Conservation (phyloP, 495 filamentous ascomycete genomes). For the Penicillium coffeae region DNA sequence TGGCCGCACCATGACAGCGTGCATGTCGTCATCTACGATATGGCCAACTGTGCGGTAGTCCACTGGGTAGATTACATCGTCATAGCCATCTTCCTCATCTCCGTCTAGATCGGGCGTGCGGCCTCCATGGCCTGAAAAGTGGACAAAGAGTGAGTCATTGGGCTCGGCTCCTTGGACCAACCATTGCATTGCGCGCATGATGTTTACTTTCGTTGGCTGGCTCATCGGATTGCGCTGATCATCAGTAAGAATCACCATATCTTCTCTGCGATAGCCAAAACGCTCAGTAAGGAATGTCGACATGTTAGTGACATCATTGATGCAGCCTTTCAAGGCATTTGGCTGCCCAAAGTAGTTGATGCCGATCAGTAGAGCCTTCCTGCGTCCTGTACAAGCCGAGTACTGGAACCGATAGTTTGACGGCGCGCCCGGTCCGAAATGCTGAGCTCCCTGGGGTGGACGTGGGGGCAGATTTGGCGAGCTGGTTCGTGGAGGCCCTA, state of each 20-base stretch:
- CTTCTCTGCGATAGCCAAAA: constrained; percentile 87
- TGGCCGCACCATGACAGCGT: constrained; percentile 87
- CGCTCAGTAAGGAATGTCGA: constrained; percentile 79
- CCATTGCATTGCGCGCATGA: constrained; percentile 97
- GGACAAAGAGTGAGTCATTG: constrained; percentile 94
- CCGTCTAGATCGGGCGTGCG: constrained; percentile 93
- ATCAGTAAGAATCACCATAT: constrained; percentile 98
- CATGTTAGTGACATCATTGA: constrained; percentile 99
- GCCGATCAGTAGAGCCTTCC: constrained; percentile 90
- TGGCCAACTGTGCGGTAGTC: constrained; percentile 87
- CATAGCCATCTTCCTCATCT: constrained; percentile 94
- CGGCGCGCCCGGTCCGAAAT: constrained; percentile 76
- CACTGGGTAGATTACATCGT: constrained; percentile 96
- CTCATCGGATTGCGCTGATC: constrained; percentile 95
- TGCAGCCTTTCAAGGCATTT: constrained; percentile 85
- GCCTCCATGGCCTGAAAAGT: constrained; percentile 95
- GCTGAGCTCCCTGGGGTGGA: constrained; percentile 39
- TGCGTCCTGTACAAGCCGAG: constrained; percentile 81
- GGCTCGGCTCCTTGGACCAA: constrained; percentile 91
- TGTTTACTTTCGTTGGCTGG: constrained; percentile 90
- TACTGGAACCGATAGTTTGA: constrained; percentile 81
- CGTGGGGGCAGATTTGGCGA: constrained; percentile 28
- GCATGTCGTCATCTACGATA: constrained; percentile 98
- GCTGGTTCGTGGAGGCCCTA: constrained; percentile 11
- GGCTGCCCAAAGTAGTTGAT: constrained; percentile 96